A percentile compares a stretch with the other conserved stretches of the same genome.
These are phyloP conservation scores for Candida tropicalis DNA, from an alignment of 1,139 yeast genomes.

Conservation along the genomic window DNA sequence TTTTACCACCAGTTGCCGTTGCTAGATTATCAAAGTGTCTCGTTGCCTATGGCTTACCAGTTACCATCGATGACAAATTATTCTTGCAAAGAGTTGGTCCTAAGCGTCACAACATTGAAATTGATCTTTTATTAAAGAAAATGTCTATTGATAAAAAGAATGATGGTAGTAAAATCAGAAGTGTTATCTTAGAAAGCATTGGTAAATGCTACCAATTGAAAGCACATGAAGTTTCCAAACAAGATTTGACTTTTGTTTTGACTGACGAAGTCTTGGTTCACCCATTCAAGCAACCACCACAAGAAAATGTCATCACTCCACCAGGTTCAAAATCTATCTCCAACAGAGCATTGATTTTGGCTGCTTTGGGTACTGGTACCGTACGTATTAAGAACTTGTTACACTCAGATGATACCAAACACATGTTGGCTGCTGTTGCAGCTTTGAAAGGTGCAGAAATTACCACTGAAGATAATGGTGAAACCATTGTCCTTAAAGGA, in stretches of 20 bases:
- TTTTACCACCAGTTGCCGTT: conserved; percentile 89
- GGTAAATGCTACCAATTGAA: conserved; percentile 88
- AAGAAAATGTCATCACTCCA: conserved; percentile 62
- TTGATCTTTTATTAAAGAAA: conserved; percentile 70
- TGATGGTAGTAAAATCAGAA: conserved; percentile 87
- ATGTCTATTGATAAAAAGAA: conserved; percentile 98
- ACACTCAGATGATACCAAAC: conserved; percentile 95
- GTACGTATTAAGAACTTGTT: conserved; percentile 82
- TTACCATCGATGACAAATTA: conserved; percentile 67
- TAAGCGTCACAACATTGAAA: conserved; percentile 62
- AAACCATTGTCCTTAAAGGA: conserved; percentile 82
- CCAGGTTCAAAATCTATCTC: conserved; percentile 98
- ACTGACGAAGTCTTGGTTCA: conserved; percentile 80
- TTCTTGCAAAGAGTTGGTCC: conserved; percentile 70
- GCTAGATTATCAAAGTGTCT: conserved; percentile 85
- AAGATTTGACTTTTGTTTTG: conserved; percentile 76
- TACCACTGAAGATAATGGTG: conserved; percentile 82
- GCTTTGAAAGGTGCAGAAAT: conserved; percentile 81
- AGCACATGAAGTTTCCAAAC: conserved; percentile 83
- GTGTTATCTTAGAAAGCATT: conserved; percentile 78
- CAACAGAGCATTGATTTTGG: conserved; percentile 88
- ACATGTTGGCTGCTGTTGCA: conserved; percentile 87
- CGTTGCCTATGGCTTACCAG: conserved; percentile 83
- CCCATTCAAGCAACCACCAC: conserved; percentile 49
- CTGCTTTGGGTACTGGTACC: conserved; percentile 87